A percentile compares a stretch with the other conserved stretches of the same genome.
These are phyloP conservation scores for Amphicarpaea edgeworthii DNA, from an alignment of 306 rosid species.

Conservation along the genomic window DNA sequence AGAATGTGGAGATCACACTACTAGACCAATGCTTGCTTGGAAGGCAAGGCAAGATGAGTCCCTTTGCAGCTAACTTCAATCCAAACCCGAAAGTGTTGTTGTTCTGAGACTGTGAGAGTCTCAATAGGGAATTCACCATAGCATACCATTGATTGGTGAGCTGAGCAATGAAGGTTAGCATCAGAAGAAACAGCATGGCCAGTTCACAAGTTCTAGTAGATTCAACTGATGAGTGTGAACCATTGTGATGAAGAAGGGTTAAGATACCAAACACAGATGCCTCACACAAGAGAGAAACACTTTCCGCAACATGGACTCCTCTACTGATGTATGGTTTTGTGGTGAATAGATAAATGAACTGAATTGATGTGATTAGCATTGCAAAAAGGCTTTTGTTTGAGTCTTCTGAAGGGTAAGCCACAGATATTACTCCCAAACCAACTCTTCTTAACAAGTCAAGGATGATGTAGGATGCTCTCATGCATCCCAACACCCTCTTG, in stretches of 20 bases:
- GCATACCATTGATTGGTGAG: slow-evolving; percentile 64
- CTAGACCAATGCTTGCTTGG: slow-evolving; percentile 63
- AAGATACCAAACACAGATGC: slow-evolving; percentile 54
- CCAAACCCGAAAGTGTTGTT: slow-evolving; percentile 57
- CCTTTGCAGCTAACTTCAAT: slow-evolving; percentile 62
- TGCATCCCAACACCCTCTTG: slow-evolving; percentile 57
- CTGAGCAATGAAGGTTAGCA: slow-evolving; percentile 59
- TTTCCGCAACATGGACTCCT: slow-evolving; percentile 60
- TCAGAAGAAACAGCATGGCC: slow-evolving; percentile 54
- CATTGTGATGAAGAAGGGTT: slow-evolving; percentile 28
- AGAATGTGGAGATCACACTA: slow-evolving; percentile 41
- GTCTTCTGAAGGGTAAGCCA: slow-evolving; percentile 55
- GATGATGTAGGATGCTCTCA: slow-evolving; percentile 61
- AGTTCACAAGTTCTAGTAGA: slow-evolving; percentile 45
- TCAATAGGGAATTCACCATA: slow-evolving; percentile 49
- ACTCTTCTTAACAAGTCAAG: slow-evolving; percentile 62
- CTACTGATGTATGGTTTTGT: slow-evolving; percentile 65
- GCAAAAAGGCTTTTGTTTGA: slow-evolving; percentile 60
- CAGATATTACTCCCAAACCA: slow-evolving; percentile 64
- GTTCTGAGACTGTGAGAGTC: slow-evolving; percentile 57
- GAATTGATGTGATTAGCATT: slow-evolving; percentile 57
- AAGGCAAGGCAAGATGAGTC: slow-evolving; percentile 66
- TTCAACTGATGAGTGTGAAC: slow-evolving; percentile 45
- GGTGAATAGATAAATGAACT: slow-evolving; percentile 55
- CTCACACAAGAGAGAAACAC: slow-evolving; percentile 66